Evolutionary conservation across 2,329 filamentous ascomycete species (phyloP).

Genomic region (Botrytis deweyae): DNA sequence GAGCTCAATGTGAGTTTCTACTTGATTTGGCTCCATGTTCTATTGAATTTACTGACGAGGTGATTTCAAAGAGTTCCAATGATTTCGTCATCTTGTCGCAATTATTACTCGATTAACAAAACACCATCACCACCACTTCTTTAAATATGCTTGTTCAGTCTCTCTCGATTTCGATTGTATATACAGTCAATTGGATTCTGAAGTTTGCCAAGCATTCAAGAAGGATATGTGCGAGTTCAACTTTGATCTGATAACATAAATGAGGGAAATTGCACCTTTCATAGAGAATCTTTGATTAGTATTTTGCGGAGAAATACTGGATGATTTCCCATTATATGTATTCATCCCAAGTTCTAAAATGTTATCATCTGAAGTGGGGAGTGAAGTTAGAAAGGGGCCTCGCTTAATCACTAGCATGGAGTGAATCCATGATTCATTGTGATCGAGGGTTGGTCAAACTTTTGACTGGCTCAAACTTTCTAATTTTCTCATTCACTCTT

Average conservation of each 20-base stretch:
- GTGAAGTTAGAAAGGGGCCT: not conserved
- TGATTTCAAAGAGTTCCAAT: not conserved
- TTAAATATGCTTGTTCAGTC: not conserved
- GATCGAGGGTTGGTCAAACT: not conserved
- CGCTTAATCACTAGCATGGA: not conserved
- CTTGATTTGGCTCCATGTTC: not conserved
- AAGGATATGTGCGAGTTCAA: not conserved
- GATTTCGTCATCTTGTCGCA: not conserved
- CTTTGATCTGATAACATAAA: not conserved
- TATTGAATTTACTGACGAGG: not conserved
- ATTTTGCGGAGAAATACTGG: too few species aligned
- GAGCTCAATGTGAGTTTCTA: not conserved
- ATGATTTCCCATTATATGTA: too few species aligned
- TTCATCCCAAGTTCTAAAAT: not conserved
- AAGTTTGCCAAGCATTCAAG: not conserved
- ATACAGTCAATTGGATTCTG: too few species aligned
- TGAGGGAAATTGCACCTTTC: not conserved
- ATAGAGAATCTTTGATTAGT: rapidly evolving
- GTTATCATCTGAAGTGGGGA: not conserved
- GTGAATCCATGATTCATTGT: not conserved
- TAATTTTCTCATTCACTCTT: too few species aligned
- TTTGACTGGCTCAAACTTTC: too few species aligned
- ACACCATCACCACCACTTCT: too few species aligned
- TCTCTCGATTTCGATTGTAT: not conserved
- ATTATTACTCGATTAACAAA: not conserved